Base-by-base conservation (phyloP, 768 basidiomycete genomes). In the Tremella mesenterica region DNA sequence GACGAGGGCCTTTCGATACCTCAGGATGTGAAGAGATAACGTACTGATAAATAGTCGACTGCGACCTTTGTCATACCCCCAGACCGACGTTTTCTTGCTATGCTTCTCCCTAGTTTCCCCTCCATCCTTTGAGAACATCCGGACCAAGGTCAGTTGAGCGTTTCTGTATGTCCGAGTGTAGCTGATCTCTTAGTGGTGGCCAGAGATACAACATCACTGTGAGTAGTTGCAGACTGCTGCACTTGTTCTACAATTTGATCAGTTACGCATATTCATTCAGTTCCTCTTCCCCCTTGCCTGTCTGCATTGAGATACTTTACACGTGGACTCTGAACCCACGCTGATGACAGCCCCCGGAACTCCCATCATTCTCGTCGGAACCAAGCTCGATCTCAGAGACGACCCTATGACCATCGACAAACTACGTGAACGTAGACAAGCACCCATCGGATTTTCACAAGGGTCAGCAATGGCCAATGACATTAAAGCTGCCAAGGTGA, bases 31-130 rank as follows among this genome's bases (percentile, higher is more conserved):
- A 18, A 12, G 34, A 12, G 12, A 36, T 36, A 18, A 36, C 34
- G 26, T 20, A 20, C 7, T 43, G 18, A 9, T 7, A 10, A 8
- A 30, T 13, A 73, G 70, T 43, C 70, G 70, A 39, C 60, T 71
- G 13, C 65, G 72, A 50, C 72, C 95, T 52, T 81, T 99, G 65
- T 92, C 88, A 61, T 99, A 99, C 77, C 95, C 95, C 26, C 95
- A 97, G 76, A 97, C 95, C 39, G 93, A 99, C 74, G 91, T 99
- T 55, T 99, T 93, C 64, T 84, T 93, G 63, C 87, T 93, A 63
- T 89, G 92, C 26, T 95, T 93, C 77, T 89, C 88, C 10, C 77
- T 92, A 71, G 89, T 93, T 77, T 92, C 90, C 67, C 91, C 90
- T 7, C 83, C 85, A 10, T 88, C 85, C 70, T 82, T 95, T 23